These are phyloP conservation scores for Thermomucor indicae-seudaticae DNA, from an alignment of 371 early-diverging fungal species.

Conservation along the genomic window DNA sequence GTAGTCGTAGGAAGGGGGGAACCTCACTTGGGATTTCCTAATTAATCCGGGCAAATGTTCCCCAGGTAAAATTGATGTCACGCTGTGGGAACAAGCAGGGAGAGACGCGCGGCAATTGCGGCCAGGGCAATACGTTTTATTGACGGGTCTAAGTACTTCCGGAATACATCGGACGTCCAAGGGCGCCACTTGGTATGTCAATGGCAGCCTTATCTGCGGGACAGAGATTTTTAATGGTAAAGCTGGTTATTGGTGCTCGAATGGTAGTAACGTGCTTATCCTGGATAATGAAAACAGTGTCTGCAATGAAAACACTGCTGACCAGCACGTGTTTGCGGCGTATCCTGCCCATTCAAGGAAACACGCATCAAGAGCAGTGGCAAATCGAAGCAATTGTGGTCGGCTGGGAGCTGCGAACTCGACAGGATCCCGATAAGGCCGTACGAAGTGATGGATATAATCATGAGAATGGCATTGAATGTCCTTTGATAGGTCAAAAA, in stretches of 20 bases:
- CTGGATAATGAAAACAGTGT: slow-evolving; percentile 13
- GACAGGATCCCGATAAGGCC: no score
- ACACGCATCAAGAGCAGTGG: slow-evolving; percentile 20
- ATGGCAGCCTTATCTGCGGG: slow-evolving; percentile 33
- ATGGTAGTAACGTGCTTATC: neutral
- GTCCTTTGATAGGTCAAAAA: neutral
- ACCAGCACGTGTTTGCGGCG: slow-evolving; percentile 21
- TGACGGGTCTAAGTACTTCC: slow-evolving; percentile 33
- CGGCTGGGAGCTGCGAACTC: slow-evolving; percentile 18
- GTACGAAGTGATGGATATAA: neutral
- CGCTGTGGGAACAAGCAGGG: slow-evolving; percentile 38
- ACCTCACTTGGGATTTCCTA: no score
- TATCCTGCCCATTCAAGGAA: slow-evolving; percentile 12
- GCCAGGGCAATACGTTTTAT: slow-evolving; percentile 26
- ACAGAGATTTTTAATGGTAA: slow-evolving; percentile 37
- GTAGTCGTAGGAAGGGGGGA: neutral
- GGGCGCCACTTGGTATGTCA: slow-evolving; percentile 34
- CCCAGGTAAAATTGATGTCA: slow-evolving; percentile 30
- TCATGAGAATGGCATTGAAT: neutral
- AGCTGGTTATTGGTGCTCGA: neutral
- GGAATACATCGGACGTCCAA: slow-evolving; percentile 8
- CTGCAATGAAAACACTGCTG: slow-evolving; percentile 20
- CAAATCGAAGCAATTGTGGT: slow-evolving; percentile 24
- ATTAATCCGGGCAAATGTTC: no score
- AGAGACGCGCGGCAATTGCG: slow-evolving; percentile 20